Base-by-base conservation (phyloP, 2,329 filamentous ascomycete genomes). In the Colletotrichum lindemuthianum region DNA sequence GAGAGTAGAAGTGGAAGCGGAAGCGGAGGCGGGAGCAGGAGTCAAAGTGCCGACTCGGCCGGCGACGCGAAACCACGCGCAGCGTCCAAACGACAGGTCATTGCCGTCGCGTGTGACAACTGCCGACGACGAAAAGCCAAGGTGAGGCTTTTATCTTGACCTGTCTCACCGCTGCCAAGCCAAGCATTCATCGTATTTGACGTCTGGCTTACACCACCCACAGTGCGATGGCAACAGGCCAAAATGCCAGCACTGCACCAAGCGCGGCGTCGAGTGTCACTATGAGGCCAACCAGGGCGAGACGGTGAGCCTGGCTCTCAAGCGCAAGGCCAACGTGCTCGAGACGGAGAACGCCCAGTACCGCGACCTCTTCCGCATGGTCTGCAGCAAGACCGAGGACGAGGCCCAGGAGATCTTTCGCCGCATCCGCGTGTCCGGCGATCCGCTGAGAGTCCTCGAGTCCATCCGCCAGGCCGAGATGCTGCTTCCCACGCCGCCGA, bases 391-490 rank as follows among this genome's bases (percentile, higher is more conserved):
- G 15, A 60, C 70, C 10, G 69, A 69, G 34, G 50, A 63, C 11
- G 69, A 71, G 32, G 69, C 68, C 3, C 56, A 67, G 6, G 70
- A 70, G 43, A 61, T 70, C 32, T 69, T 67, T 44, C 67, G 60
- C 36, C 63, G 67, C 24, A 60, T 72, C 12, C 56, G 69, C 5
- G n/a, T 47, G 7, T 54, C 65, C 4, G 52, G 63, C 24, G 61
- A 61, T 34, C 60, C 68, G 34, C 52, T 65, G 36, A 65, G 33
- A 43, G 53, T 69, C 36, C 37, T 69, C 12, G 59, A 68, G 16
- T 65, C 59, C n/a, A 66, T 69, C 40, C 43, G 66, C 2, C 65
- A 68, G 33, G 69, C 68, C 53, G 69, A 70, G 37, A 65, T 69
- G 10, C 61, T 70, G n/a, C 64, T 70, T 3, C 58, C 63, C 32